A percentile compares a stretch with the other conserved stretches of the same genome.
Conservation (phyloP, 371 early-diverging fungal genomes). For the Apophysomyces trapeziformis region DNA sequence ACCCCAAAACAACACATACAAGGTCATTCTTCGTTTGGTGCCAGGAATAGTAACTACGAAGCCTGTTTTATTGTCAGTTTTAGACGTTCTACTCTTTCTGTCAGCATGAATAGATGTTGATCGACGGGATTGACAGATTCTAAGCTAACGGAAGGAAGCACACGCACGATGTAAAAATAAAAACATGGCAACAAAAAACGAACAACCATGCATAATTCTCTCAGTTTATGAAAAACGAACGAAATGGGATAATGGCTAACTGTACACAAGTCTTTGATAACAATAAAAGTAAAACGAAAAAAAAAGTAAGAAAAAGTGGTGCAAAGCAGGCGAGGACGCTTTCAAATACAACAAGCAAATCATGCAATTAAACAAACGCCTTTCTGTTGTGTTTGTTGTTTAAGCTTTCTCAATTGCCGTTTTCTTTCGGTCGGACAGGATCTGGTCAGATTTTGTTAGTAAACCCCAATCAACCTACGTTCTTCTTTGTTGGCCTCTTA, state of each 20-base stretch:
- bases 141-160: not conserved
- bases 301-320: not conserved
- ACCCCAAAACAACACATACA: no score
- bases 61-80: no score
- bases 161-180: not conserved
- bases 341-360: no score
- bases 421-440: slow-evolving; percentile 2
- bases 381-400: no score
- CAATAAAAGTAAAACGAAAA: not conserved
- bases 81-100: no score
- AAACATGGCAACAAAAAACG: slow-evolving; percentile 3
- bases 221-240: slow-evolving; percentile 11
- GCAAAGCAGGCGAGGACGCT: not conserved
- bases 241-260: slow-evolving; percentile 12
- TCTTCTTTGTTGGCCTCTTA: slow-evolving; percentile 13
- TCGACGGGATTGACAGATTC: no score
- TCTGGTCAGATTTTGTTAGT: not conserved
- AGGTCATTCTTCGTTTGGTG: no score
- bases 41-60: no score
- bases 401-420: not conserved
- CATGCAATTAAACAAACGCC: no score
- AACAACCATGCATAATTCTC: slow-evolving; percentile 4
- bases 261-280: slow-evolving; percentile 9
- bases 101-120: no score
- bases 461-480: not conserved